phyloP scores from a whole-genome alignment of 2,329 filamentous ascomycete species.

The Macrophomina pseudophaseolina region DNA sequence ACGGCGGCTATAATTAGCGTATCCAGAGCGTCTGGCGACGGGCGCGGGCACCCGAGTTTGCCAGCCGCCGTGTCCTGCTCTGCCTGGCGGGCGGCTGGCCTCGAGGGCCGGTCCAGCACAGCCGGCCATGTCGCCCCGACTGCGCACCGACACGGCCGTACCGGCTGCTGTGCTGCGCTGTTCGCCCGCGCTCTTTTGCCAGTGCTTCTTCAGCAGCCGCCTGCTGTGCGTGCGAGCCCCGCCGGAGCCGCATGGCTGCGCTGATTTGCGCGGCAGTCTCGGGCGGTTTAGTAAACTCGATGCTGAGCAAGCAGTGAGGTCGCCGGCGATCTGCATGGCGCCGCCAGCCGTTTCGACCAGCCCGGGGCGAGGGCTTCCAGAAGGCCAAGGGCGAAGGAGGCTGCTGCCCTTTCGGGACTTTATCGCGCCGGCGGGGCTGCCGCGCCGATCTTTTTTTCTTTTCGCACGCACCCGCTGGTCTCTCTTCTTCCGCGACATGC shows the following conservation, averaged over 20 bases:
- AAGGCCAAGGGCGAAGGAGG: not conserved
- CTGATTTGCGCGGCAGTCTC: not conserved
- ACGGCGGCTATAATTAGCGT: not conserved
- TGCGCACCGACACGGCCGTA: slow-evolving; percentile 21
- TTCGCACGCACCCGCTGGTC: not conserved
- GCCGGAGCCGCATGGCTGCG: slow-evolving; percentile 1
- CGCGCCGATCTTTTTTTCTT: not conserved
- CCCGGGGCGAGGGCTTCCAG: slow-evolving; percentile 14
- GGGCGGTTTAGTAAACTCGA: not conserved
- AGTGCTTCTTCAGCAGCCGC: not conserved
- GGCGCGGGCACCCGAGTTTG: not conserved
- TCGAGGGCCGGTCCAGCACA: not conserved
- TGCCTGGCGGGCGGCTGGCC: not conserved
- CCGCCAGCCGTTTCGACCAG: not conserved
- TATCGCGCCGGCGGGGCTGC: slow-evolving; percentile 16
- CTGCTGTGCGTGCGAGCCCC: slow-evolving; percentile 2
- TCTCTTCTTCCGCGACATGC: not conserved
- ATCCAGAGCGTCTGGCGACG: not conserved
- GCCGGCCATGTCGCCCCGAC: not conserved
- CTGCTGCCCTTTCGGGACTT: not conserved
- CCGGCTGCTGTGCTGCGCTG: not conserved
- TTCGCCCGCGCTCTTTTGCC: slow-evolving; percentile 7
- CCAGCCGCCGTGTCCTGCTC: not conserved
- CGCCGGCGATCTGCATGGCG: not conserved
- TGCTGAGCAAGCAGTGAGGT: slow-evolving; percentile 17